Percentiles rank a stretch among this genome's conserved stretches.
These are phyloP conservation scores for Colletotrichum sp. DNA, from an alignment of 2,329 filamentous ascomycete genomes.

Conservation along the genomic window DNA sequence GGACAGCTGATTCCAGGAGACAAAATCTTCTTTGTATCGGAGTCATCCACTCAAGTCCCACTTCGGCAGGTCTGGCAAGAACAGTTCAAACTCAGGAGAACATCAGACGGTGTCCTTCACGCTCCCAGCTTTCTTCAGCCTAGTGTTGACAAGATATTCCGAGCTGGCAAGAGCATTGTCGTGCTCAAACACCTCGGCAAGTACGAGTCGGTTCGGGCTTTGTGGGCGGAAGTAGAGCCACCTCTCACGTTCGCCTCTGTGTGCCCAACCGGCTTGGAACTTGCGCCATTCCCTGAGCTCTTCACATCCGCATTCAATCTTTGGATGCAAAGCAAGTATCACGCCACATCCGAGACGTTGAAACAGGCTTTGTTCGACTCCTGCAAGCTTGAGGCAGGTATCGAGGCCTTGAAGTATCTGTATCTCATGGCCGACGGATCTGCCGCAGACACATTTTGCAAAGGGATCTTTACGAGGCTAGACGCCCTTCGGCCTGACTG, in stretches of 20 bases:
- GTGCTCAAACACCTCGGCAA: constrained; percentile 77
- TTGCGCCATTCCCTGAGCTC: constrained; percentile 76
- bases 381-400: constrained; percentile 68
- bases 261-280: constrained; percentile 48
- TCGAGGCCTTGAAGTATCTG: constrained; percentile 72
- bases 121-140: constrained; percentile 78
- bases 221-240: constrained; percentile 42
- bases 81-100: constrained; percentile 71
- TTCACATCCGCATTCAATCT: constrained; percentile 73
- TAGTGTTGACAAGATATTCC: constrained; percentile 76
- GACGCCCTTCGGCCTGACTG: constrained; percentile 66
- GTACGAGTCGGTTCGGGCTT: constrained; percentile 41
- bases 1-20: constrained; percentile 72
- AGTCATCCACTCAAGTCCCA: constrained; percentile 60
- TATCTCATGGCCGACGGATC: constrained; percentile 81
- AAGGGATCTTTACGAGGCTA: constrained; percentile 76
- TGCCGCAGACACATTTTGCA: constrained; percentile 68
- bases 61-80: constrained; percentile 76
- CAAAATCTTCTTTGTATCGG: constrained; percentile 73
- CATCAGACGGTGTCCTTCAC: constrained; percentile 64
- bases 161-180: constrained; percentile 85
- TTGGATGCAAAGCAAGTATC: constrained; percentile 81
- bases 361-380: constrained; percentile 70
- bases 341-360: constrained; percentile 70
- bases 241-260: constrained; percentile 63